A percentile compares a stretch with the other conserved stretches of the same genome.
phyloP scores from a whole-genome alignment of 2,329 filamentous ascomycete genomes.

The Parastagonospora avenae region DNA sequence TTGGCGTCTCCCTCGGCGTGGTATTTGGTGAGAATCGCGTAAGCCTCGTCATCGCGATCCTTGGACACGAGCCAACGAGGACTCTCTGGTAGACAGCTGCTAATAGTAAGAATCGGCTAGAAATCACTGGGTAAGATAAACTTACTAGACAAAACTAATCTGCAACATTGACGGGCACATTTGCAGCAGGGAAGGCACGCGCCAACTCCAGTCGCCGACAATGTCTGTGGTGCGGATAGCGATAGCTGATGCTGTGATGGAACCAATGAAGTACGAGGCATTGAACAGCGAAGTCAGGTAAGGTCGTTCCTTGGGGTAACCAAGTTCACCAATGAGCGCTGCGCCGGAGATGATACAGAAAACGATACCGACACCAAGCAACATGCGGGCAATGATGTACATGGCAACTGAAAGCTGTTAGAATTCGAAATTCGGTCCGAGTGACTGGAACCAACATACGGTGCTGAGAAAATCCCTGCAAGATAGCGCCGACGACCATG shows the following conservation, averaged over 20 bases:
- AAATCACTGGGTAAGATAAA: background rate
- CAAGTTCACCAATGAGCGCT: slow-evolving; percentile 64
- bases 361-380: slow-evolving; percentile 67
- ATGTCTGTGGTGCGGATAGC: slow-evolving; percentile 57
- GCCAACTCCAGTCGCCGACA: slow-evolving; percentile 53
- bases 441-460: slow-evolving; percentile 16
- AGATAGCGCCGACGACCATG: slow-evolving; percentile 63
- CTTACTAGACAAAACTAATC: slow-evolving; percentile 44
- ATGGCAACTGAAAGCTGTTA: slow-evolving; percentile 50
- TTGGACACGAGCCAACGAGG: slow-evolving; percentile 59
- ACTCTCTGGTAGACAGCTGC: slow-evolving; percentile 45
- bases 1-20: slow-evolving; percentile 51
- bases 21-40: slow-evolving; percentile 46
- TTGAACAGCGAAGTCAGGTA: slow-evolving; percentile 67
- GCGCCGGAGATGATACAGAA: slow-evolving; percentile 65
- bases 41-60: slow-evolving; percentile 54
- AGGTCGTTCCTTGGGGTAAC: slow-evolving; percentile 65
- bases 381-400: slow-evolving; percentile 64
- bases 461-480: slow-evolving; percentile 58
- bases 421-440: background rate
- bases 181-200: slow-evolving; percentile 57
- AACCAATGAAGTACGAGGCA: slow-evolving; percentile 61
- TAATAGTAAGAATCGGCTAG: slow-evolving; percentile 1
- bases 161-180: slow-evolving; percentile 55
- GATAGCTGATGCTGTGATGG: slow-evolving; percentile 56